Evolutionary conservation across 148 eudicot species (phyloP), one percentile per base, ranked within the genome.

Genomic region (Camellia lanceoleosa): DNA sequence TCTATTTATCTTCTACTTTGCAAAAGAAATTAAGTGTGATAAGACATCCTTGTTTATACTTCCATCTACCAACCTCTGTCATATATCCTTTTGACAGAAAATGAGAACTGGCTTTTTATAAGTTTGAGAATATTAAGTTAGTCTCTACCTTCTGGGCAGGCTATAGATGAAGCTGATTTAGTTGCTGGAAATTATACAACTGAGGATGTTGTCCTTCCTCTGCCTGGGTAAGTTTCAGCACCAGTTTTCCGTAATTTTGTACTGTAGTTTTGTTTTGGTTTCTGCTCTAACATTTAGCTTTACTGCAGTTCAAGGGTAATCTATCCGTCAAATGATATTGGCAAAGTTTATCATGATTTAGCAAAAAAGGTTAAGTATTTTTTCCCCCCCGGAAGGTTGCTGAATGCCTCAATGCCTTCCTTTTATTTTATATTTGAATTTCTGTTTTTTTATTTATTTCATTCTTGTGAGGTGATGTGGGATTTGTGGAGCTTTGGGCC

Each of bases 141-240:
- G 56, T 56, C 69, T 20, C 16, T 46, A 67, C 74, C 44, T 80
- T 77, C 19, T 85, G 72, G 46, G 78, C 90, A 95, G 98, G 91
- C 81, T 72, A 83, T 95, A 38, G 87, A 83, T 82, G 90, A 88
- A 80, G 97, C 91, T 81, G 97, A 93, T 85, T 68, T 95, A 75
- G 86, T 77, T 74, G 82, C 93, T 74, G 93, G 91, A 65, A 81
- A 75, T 72, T 95, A 95, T 77, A 84, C 91, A 9, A 67, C 88
- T 73, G 92, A 93, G 18, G 99, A 95, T 87, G 81, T 95, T 79
- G 84, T 95, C 81, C 97, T 93, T 85, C 97, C 97, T 76, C 83
- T 93, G 82, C 97, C 99, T 55, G 97, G 99, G 98, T 93, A 83
- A 84, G 83, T 30, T 30, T 30, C 38, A 30, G 38, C 38, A 30